Evolutionary conservation across 1,139 yeast genomes (phyloP), one percentile per base, ranked within the genome.

Genomic region (Geotrichum phurueaensis): DNA sequence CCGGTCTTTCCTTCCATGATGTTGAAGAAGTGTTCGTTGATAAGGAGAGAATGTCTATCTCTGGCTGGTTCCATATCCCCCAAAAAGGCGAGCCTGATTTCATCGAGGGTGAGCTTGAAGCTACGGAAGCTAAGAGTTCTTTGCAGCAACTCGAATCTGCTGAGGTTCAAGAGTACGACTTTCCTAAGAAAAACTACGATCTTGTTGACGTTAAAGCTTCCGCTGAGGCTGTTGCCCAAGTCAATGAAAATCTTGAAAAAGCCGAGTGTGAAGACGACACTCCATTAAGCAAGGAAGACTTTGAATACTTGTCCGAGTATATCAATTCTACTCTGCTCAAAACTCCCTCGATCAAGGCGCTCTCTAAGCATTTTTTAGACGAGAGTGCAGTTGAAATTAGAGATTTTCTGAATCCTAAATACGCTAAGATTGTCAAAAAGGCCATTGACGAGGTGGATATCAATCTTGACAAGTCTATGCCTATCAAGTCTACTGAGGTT

Each of bases 21-120:
- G 99, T 95, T 10, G 99, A 95, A 74, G 99, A 95, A 72, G 99
- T 95, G 1, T 82, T 87, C 65, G 96, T 86, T 1, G 96, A 91
- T 69, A 89, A 86, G 70, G 96, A 91, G 65, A 80, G 99, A 68
- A 77, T 94, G 54, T 88, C 97, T 1, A 89, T 95, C 64, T 97
- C 94, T 70, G 99, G 99, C 0, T 95, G 99, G 99, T 95, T 94
- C 72, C 99, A 95, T 72, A 89, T 92, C 56, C 99, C 99, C 1
- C 99, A 94, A 71, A 78, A 77, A 10, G 97, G 96, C 13, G 99
- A 95, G 73, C 85, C 83, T 48, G 98, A 97, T 0, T 92, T 74
- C 69, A 64, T 65, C 51, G 84, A 83, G 29, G 96, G 94, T 6
- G 96, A 88, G 70, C 89, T 88, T 70, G 92, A 86, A 67, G 84